These are phyloP conservation scores for Fusarium nelsonii DNA, from an alignment of 2,329 filamentous ascomycete species.

Conservation along the genomic window DNA sequence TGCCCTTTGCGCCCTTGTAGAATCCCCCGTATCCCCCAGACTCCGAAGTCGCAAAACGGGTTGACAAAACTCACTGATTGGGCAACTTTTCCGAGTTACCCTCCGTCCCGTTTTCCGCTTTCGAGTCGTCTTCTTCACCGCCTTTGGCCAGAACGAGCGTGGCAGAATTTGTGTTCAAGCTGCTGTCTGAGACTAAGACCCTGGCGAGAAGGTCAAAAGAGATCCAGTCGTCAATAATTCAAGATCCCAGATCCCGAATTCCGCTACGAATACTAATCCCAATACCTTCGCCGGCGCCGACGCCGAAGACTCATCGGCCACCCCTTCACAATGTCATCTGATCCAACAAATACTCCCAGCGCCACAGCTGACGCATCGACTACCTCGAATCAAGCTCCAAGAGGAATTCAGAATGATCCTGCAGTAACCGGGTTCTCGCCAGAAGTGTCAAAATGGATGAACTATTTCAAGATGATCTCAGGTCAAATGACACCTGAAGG, in stretches of 20 bases:
- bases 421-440: conserved; percentile 73
- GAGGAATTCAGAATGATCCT: conserved; percentile 68
- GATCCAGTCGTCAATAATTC: conserved; percentile 14
- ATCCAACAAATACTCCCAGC: conserved; percentile 25
- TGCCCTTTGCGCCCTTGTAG: conserved; percentile 21
- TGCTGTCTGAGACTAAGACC: conserved; percentile 19
- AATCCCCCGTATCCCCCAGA: conserved; percentile 30
- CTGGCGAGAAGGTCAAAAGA: conserved; percentile 33
- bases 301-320: background rate
- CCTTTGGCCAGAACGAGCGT: conserved; percentile 23
- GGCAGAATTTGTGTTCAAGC: conserved; percentile 34
- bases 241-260: conserved; percentile 15
- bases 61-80: background rate
- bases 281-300: conserved; percentile 9
- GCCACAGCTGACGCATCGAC: conserved; percentile 37
- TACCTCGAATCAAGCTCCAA: conserved; percentile 35
- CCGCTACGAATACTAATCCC: background rate
- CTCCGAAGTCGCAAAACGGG: conserved; percentile 31
- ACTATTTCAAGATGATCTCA: conserved; percentile 85
- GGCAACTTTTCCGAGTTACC: conserved; percentile 1
- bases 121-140: conserved; percentile 30
- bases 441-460: conserved; percentile 76
- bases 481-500: conserved; percentile 78
- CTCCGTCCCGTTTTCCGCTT: background rate
- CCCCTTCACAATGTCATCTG: conserved; percentile 39